Base-by-base conservation (phyloP, 106 monocot genomes). In the Platanthera zijinensis region DNA sequence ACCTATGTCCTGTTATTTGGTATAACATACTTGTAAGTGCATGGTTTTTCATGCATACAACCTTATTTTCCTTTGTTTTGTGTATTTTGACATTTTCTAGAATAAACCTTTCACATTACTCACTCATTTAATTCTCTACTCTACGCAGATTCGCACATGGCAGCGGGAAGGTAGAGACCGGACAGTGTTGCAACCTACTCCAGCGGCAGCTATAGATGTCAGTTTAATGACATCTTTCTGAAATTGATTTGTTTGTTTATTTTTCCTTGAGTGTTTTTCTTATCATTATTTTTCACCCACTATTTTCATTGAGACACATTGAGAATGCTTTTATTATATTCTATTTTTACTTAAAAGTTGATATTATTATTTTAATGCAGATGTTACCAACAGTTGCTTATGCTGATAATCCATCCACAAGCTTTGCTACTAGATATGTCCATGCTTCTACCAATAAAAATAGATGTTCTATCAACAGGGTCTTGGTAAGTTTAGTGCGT, bases 391-490 rank as follows among this genome's bases (percentile, higher is more conserved):
- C 92, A 68, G 90, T 78, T 84, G 94, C 94, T 57, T 92, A 94
- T 80, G 76, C 94, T 67, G 94, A 99, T 76, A 99, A 94, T 69
- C 97, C 97, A 69, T 99, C 97, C 19, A 87, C 91, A 80, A 99
- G 97, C 75, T 94, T 90, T 89, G 94, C 97, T 49, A 81, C 92
- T 75, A 99, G 92, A 88, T 99, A 92, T 83, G 94, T 99, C 64
- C 97, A 99, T 81, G 89, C 93, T 9, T 99, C 97, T 45, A 99
- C 94, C 32, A 99, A 99, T 73, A 99, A 99, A 83, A 99, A 99
- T 76, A 84, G 84, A 73, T 99, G 97, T 82, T 92, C 97, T 54
- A 99, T 99, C 67, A 99, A 99, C 77, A 78, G 85, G 48, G 97
- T 99, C 13, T 73, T 99, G 97, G 97, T 99, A 78, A 85, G 90